phyloP scores from a whole-genome alignment of 192 early-diverging fungal genomes.

The Backusella mclennaniae region DNA sequence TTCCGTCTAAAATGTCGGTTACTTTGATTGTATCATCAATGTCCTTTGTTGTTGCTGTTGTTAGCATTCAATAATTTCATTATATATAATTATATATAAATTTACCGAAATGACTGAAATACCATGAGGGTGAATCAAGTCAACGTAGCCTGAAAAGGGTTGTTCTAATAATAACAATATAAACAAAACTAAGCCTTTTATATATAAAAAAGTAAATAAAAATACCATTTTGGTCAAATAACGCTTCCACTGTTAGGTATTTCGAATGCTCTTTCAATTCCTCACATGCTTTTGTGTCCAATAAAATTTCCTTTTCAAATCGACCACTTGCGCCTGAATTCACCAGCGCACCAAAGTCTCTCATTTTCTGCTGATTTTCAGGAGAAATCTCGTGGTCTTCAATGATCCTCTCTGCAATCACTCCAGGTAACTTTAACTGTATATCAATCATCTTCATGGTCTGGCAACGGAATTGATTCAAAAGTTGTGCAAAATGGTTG shows the following conservation, averaged over 20 bases:
- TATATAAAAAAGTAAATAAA: background rate
- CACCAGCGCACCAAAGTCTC: constrained; percentile 11
- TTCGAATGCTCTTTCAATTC: constrained; percentile 10
- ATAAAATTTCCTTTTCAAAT: constrained; percentile 16
- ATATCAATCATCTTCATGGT: constrained; percentile 23
- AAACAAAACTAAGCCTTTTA: background rate
- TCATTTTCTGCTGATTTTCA: constrained; percentile 9
- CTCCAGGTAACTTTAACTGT: constrained; percentile 4
- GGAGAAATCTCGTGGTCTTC: background rate
- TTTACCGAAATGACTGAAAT: constrained; percentile 73
- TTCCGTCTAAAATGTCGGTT: constrained; percentile 75
- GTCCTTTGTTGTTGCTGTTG: constrained; percentile 29
- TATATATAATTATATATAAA: background rate
- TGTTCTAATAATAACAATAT: constrained; percentile 3
- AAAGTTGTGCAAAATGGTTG: constrained; percentile 24
- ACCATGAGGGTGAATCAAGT: constrained; percentile 69
- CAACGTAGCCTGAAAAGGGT: constrained; percentile 46
- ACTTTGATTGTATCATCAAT: constrained; percentile 97
- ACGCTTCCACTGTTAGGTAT: constrained; percentile 15
- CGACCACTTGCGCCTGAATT: constrained; percentile 27
- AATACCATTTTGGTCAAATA: constrained; percentile 16
- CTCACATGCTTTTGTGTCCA: constrained; percentile 27
- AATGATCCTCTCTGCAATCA: constrained; percentile 11
- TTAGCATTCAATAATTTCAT: background rate
- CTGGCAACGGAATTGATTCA: constrained; percentile 25